Conservation (phyloP, 192 early-diverging fungal species). For the Coemansia sp. region DNA sequence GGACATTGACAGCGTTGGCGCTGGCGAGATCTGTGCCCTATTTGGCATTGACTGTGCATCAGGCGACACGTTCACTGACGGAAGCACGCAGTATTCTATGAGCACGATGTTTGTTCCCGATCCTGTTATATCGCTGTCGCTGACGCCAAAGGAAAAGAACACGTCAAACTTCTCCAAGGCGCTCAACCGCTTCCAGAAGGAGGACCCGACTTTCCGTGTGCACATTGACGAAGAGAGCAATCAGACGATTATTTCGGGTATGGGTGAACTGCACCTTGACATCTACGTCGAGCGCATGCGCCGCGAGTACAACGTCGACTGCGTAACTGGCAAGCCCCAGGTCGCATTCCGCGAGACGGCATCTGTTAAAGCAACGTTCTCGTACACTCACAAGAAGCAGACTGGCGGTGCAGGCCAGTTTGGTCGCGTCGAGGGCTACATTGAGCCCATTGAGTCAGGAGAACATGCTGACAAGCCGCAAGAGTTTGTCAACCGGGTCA, state of each 20-base stretch:
- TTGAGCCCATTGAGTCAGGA: slow-evolving; percentile 75
- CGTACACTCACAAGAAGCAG: slow-evolving; percentile 99
- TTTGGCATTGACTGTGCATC: slow-evolving; percentile 97
- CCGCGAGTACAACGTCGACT: slow-evolving; percentile 95
- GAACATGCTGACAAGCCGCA: slow-evolving; percentile 62
- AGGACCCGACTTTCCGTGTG: slow-evolving; percentile 85
- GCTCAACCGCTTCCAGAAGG: slow-evolving; percentile 76
- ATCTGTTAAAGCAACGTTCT: slow-evolving; percentile 68
- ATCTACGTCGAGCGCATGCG: slow-evolving; percentile 99
- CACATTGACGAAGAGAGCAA: slow-evolving; percentile 76
- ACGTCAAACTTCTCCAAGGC: slow-evolving; percentile 65
- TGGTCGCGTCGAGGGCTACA: slow-evolving; percentile 83
- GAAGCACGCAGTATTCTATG: slow-evolving; percentile 78
- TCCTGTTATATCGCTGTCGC: slow-evolving; percentile 92
- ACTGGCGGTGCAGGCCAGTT: slow-evolving; percentile 96
- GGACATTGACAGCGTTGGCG: slow-evolving; percentile 88
- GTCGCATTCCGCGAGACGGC: slow-evolving; percentile 98
- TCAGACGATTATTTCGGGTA: slow-evolving; percentile 85
- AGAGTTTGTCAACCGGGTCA: slow-evolving; percentile 80
- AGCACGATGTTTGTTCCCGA: slow-evolving; percentile 98
- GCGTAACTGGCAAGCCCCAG: slow-evolving; percentile 92
- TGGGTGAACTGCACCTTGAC: slow-evolving; percentile 86
- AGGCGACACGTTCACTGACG: slow-evolving; percentile 97
- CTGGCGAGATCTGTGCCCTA: slow-evolving; percentile 96
- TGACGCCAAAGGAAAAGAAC: slow-evolving; percentile 90